These are phyloP conservation scores for Trichoderma sp. DNA, from an alignment of 2,329 filamentous ascomycete species.

Conservation along the genomic window DNA sequence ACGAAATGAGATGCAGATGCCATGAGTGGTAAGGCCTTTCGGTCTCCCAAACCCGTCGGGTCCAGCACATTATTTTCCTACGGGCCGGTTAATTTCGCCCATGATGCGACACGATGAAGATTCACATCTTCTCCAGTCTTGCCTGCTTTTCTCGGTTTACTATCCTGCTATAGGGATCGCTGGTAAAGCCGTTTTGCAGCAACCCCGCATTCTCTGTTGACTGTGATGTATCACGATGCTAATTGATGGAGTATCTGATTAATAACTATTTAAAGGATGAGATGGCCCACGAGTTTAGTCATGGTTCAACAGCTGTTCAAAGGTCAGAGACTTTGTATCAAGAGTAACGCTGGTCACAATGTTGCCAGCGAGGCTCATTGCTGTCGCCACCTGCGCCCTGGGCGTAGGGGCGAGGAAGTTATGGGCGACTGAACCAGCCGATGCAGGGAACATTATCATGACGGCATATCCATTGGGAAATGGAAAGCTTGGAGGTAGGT, in stretches of 20 bases:
- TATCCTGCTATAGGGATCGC: conserved; percentile 8
- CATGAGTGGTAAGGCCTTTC: not conserved
- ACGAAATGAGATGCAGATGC: not conserved
- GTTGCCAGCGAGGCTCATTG: conserved; percentile 9
- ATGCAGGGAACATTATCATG: conserved; percentile 30
- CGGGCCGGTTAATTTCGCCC: conserved; percentile 3
- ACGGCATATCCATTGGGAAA: conserved; percentile 31
- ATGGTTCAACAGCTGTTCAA: not conserved
- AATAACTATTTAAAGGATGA: conserved; percentile 7
- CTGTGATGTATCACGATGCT: not conserved
- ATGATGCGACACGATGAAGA: not conserved
- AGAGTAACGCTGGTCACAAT: not conserved
- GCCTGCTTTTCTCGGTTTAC: not conserved
- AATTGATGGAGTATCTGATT: not conserved
- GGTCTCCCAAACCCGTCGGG: not conserved
- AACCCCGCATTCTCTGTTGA: conserved; percentile 9
- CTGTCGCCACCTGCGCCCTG: conserved; percentile 8
- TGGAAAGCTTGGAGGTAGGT: conserved; percentile 31
- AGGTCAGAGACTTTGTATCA: not conserved
- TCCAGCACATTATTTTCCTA: conserved; percentile 6
- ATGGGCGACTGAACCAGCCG: conserved; percentile 21
- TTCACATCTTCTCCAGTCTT: not conserved
- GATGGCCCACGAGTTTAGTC: not conserved
- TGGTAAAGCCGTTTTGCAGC: not conserved
- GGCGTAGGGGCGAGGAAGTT: conserved; percentile 7